phyloP scores from a whole-genome alignment of 2,329 filamentous ascomycete genomes.

The Colletotrichum lupini region DNA sequence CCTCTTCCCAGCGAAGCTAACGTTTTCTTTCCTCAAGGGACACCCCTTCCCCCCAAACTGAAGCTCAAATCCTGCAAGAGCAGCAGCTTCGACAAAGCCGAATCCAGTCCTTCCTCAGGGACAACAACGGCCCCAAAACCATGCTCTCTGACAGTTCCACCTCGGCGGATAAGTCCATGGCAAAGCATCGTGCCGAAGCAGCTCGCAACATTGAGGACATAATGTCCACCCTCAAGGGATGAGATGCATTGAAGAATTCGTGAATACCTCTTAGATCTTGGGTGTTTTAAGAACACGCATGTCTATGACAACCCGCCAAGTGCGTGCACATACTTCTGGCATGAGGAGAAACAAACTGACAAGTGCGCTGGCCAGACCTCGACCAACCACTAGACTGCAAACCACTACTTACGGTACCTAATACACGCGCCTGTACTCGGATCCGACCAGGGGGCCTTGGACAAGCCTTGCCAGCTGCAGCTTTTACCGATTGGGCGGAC shows the following conservation, averaged over 20 bases:
- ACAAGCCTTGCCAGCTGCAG: not conserved
- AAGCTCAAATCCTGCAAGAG: accelerated
- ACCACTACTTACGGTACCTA: not conserved
- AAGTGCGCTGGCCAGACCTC: not conserved
- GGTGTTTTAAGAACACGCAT: not conserved
- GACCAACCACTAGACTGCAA: not conserved
- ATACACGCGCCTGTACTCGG: too few species aligned
- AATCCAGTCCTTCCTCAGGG: not conserved
- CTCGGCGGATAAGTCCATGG: not conserved
- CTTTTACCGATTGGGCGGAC: not conserved
- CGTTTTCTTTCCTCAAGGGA: accelerated
- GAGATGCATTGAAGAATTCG: not conserved
- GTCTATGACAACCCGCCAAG: not conserved
- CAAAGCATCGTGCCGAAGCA: not conserved
- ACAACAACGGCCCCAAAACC: not conserved
- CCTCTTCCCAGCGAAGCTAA: not conserved
- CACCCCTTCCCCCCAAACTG: accelerated
- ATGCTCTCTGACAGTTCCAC: not conserved
- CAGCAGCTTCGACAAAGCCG: not conserved
- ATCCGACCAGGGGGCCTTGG: not conserved
- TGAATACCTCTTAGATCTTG: not conserved
- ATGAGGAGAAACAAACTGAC: not conserved
- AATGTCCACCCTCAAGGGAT: not conserved
- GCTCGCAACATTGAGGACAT: not conserved
- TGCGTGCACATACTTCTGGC: not conserved